Evolutionary conservation across 2,329 filamentous ascomycete genomes (phyloP), one percentile per base, ranked within the genome.

Genomic region (Cladosporium sp.): DNA sequence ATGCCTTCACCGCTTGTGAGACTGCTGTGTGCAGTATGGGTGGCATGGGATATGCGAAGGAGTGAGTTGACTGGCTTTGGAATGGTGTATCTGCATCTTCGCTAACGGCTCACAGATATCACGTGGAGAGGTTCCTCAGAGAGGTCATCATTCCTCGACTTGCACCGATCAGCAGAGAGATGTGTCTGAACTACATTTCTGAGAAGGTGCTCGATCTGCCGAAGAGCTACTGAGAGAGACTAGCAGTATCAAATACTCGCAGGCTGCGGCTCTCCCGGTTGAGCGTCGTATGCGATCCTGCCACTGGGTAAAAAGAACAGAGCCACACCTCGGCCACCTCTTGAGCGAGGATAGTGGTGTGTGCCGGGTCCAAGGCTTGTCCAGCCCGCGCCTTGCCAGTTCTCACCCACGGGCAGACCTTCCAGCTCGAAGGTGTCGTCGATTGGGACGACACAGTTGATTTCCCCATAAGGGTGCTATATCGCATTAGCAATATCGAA

Each of bases 131-230:
- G 54, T 90, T 86, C 78, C 80, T 90, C 66, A 78, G 88, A n/a
- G 88, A 90, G 74, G 86, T 86, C 63, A 80, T 89, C 66, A 85
- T 90, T 47, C 87, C 88, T 2, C 78, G 88, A 11, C 87, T 90
- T 62, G 87, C 88, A 11, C 88, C 87, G 0, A 83, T 90, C 0
- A 88, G 85, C 65, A 68, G 73, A 21, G 76, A 77, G 67, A 76
- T 77, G 75, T 73, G 72, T 52, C 57, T 75, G 55, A 76, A 77
- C 59, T 77, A 77, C 64, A 73, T 77, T 30, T 70, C 70, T 5
- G 73, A 76, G 65, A 73, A 72, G 55, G 73, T 76, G 30, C 66
- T 76, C 21, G 74, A 73, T 38, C 63, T 73, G 57, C 72, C 73
- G 0, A 68, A 71, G 26, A 75, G 72, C 21, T 75, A 76, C 55